Base-by-base conservation (phyloP, 768 basidiomycete species). In the Pholiota microspora region DNA sequence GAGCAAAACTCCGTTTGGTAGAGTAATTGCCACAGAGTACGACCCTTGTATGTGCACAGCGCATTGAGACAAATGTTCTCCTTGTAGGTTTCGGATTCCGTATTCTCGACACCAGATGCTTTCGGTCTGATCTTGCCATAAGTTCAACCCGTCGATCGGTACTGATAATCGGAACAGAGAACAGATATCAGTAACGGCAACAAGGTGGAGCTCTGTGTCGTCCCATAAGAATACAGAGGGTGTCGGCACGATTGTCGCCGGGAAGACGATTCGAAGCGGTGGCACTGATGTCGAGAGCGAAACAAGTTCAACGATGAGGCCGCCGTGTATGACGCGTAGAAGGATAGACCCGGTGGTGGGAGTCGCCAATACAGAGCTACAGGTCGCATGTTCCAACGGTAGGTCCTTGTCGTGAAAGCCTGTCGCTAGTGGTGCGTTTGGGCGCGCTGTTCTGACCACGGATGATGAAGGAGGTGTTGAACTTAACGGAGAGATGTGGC, bases 221-320 rank as follows among this genome's bases (percentile, higher is more conserved):
- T 77, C 73, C 69, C 77, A 80, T 15, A 84, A 65, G 62, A 88
- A 80, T 48, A 93, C 64, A 18, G 84, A 79, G 2, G 92, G 91
- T 45, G 78, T 72, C 10, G 85, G 76, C 24, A 90, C 68, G 47
- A 94, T 69, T 32, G 79, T 64, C 8, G 88, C 82, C 32, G 91
- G 90, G 61, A 92, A 91, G 59, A 89, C 77, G 66, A 94, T 83
- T 54, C 90, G 84, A 58, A 93, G 78, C 15, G 91, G 84, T 28
- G 79, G 74, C 2, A 85, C 73, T 59, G 82, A 73, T 1, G 79
- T 77, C 4, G 88, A 82, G 42, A 92, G 73, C n/a, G 91, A 89
- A 32, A 85, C 65, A 44, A 95, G 80, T 64, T 94, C 90, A 38
- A 92, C 69, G 47, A 92, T 85, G 58, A 84, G 70, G 23, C 86